phyloP scores from a whole-genome alignment of 2,329 filamentous ascomycete species.

The Thielaviopsis ethacetica region DNA sequence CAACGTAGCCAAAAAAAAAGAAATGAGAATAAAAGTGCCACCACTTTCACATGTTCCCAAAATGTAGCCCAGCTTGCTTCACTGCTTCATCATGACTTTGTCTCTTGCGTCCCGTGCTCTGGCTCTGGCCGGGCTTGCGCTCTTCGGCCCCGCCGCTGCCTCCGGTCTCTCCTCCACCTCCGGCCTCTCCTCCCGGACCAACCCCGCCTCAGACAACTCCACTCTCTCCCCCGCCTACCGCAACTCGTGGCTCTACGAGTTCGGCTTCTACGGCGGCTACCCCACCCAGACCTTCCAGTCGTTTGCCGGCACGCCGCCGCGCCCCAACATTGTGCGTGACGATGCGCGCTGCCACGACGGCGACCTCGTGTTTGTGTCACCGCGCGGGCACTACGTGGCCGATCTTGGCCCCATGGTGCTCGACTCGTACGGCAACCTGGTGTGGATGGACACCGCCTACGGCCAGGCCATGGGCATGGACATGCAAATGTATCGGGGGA shows the following conservation, averaged over 20 bases:
- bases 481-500: constrained; percentile 13
- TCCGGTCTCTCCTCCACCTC: too few relatives aligned
- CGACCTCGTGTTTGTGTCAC: constrained; percentile 24
- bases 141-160: too few relatives aligned
- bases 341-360: constrained; percentile 21
- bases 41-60: too few relatives aligned
- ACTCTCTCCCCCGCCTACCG: constrained; percentile 1
- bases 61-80: too few relatives aligned
- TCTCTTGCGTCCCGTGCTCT: too few relatives aligned
- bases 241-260: constrained; percentile 6
- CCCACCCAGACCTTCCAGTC: constrained; percentile 6
- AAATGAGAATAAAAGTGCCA: too few relatives aligned
- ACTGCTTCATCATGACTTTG: too few relatives aligned
- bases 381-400: constrained; percentile 20
- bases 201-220: neutral
- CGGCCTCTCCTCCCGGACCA: neutral
- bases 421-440: constrained; percentile 25
- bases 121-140: too few relatives aligned
- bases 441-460: constrained; percentile 26
- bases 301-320: constrained; percentile 15
- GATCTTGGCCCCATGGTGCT: constrained; percentile 26
- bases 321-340: constrained; percentile 18
- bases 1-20: too few relatives aligned
- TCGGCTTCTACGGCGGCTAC: constrained; percentile 4
- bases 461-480: constrained; percentile 17